Percentiles rank a stretch among this genome's conserved stretches.
Conservation (phyloP, 2,329 filamentous ascomycete species). For the Aureobasidium sp. region DNA sequence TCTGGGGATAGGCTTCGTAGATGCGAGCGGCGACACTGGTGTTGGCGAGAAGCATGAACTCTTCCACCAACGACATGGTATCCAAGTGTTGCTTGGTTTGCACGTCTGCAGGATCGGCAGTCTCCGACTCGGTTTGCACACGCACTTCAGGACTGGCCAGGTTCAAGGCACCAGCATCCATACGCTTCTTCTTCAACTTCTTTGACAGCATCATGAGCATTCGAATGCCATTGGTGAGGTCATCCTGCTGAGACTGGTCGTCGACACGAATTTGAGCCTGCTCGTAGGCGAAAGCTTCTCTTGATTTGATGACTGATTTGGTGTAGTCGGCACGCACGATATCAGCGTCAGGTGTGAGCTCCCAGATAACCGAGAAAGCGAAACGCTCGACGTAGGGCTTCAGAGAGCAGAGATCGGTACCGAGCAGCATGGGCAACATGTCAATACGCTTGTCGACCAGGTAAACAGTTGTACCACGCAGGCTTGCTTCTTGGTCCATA, state of each 20-base stretch:
- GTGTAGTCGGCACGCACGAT: conserved; percentile 83
- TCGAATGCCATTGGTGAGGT: conserved; percentile 84
- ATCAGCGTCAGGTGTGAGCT: conserved; percentile 76
- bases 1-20: conserved; percentile 88
- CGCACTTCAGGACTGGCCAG: conserved; percentile 97
- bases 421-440: conserved; percentile 94
- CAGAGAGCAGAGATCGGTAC: conserved; percentile 90
- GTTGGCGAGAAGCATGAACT: conserved; percentile 99
- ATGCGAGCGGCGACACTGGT: conserved; percentile 87
- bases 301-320: conserved; percentile 94
- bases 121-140: conserved; percentile 90
- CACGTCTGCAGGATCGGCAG: conserved; percentile 90
- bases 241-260: conserved; percentile 77
- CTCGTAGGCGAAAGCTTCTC: conserved; percentile 97
- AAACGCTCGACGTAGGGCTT: conserved; percentile 91
- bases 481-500: conserved; percentile 92
- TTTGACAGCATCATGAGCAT: conserved; percentile 81
- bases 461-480: conserved; percentile 93
- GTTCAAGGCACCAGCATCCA: conserved; percentile 91
- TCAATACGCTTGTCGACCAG: conserved; percentile 98
- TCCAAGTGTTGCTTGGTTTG: conserved; percentile 91
- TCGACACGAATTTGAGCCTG: conserved; percentile 92
- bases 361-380: conserved; percentile 56
- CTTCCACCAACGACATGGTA: conserved; percentile 95
- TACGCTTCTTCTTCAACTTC: conserved; percentile 88